phyloP scores from a whole-genome alignment of 495 filamentous ascomycete genomes.

The Aspergillus bertholletiae region DNA sequence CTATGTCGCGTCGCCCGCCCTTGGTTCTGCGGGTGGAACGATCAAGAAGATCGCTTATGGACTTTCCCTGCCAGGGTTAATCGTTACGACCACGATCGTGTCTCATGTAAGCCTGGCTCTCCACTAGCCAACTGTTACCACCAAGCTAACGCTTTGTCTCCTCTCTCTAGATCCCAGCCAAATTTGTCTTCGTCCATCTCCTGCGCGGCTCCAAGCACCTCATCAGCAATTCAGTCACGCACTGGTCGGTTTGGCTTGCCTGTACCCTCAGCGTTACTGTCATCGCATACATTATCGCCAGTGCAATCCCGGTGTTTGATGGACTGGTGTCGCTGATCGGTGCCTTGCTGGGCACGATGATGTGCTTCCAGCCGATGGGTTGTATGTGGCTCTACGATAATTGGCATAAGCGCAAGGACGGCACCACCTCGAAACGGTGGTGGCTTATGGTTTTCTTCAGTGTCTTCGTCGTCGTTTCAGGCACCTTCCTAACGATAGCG shows the following conservation, averaged over 20 bases:
- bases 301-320: no score
- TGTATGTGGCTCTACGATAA: conserved; percentile 39
- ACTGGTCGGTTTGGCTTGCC: conserved; percentile 55
- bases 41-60: conserved; percentile 65
- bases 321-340: conserved; percentile 58
- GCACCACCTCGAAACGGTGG: conserved; percentile 37
- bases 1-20: conserved; percentile 59
- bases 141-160: no score
- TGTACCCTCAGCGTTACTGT: conserved; percentile 52
- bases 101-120: conserved; percentile 28
- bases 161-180: conserved; percentile 44
- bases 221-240: conserved; percentile 51
- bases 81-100: conserved; percentile 22
- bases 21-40: conserved; percentile 53
- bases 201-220: conserved; percentile 49
- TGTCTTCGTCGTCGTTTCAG: conserved; percentile 16
- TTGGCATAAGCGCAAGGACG: conserved; percentile 29
- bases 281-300: conserved; percentile 62
- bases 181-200: conserved; percentile 58
- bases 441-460: conserved; percentile 15
- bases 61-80: conserved; percentile 56
- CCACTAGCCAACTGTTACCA: no score
- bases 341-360: conserved; percentile 50
- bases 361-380: conserved; percentile 41
- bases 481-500: conserved; percentile 44